phyloP scores from a whole-genome alignment of 345 rosid genomes.

The Dimocarpus longan region DNA sequence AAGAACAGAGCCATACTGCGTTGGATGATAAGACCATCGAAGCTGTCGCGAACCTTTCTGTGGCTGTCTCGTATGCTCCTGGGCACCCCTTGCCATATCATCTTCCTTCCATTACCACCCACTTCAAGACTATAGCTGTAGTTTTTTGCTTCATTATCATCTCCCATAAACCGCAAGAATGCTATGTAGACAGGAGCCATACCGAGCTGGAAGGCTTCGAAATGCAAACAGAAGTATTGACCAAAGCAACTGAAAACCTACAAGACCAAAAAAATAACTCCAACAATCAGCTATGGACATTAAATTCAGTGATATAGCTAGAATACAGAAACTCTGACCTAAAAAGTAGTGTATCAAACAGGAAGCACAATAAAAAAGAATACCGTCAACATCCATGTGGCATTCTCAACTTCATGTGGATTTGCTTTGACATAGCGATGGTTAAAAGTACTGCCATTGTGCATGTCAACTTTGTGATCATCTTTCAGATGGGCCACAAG shows the following conservation, averaged over 20 bases:
- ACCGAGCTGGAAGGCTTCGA: slow-evolving; percentile 83
- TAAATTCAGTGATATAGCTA: not conserved
- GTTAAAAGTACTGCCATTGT: slow-evolving; percentile 79
- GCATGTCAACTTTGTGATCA: slow-evolving; percentile 90
- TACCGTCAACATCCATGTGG: slow-evolving; percentile 91
- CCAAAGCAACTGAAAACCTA: slow-evolving; percentile 87
- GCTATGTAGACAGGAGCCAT: slow-evolving; percentile 81
- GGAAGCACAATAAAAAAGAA: not conserved
- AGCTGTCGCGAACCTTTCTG: slow-evolving; percentile 77
- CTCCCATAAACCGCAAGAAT: slow-evolving; percentile 79
- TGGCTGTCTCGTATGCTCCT: slow-evolving; percentile 82
- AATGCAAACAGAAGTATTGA: slow-evolving; percentile 77
- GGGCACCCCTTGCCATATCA: slow-evolving; percentile 82
- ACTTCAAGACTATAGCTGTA: slow-evolving; percentile 83
- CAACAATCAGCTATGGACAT: not conserved
- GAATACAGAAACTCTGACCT: not conserved
- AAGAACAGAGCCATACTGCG: slow-evolving; percentile 83
- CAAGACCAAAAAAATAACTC: not conserved
- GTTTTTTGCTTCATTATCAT: slow-evolving; percentile 76
- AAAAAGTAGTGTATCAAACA: not conserved
- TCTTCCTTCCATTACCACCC: slow-evolving; percentile 80
- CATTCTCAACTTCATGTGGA: slow-evolving; percentile 83
- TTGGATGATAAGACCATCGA: slow-evolving; percentile 78
- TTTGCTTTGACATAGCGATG: slow-evolving; percentile 84
- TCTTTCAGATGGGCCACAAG: slow-evolving; percentile 76